Base-by-base conservation (phyloP, 1,284 basidiomycete species). In the Trametes polyzona region DNA sequence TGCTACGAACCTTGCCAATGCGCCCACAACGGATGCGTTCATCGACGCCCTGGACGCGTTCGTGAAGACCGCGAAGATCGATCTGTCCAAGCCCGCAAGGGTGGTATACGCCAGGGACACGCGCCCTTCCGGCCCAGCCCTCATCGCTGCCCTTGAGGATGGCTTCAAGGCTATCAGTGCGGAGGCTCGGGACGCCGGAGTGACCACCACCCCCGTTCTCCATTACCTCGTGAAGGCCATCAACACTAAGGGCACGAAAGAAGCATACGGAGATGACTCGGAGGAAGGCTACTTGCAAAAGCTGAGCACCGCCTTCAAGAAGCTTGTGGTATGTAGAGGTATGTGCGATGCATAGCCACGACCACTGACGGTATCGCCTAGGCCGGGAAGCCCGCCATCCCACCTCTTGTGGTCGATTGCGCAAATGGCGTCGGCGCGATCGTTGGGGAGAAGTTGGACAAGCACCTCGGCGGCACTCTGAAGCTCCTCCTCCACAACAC, bases 31-130 rank as follows among this genome's bases (percentile, higher is more conserved):
- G 8, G 82, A 86, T 42, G 87, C 87, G 30, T 87, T 99, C 71
- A 70, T 96, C 50, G 75, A 79, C 9, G 81, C 82, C 7, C 78
- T 98, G 51, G 76, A 87, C 24, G 71, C 78, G 3, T 76, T 99
- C 57, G 81, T 95, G 36, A 77, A 78, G 52, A 77, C 77, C 12
- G 74, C 86, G 49, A 88, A 88, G 68, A 93, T 99, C 67, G 91
- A 98, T 71, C 67, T 96, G 6, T 78, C 80, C 6, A 86, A 87
- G 60, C 90, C 92, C 1, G 84, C 95, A 2, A 82, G 83, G 43
- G 91, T 99, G 27, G 87, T 98, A 1, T 98, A 94, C 72, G 97
- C 90, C 2, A 81, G 93, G 47, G 97, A 99, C 73, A 98, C 97
- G 2, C 86, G 97, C 12, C 94, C 94, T 1, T 95, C 94, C 9